Percentiles rank a stretch among this genome's conserved stretches.
Conservation (phyloP, 495 filamentous ascomycete species). For the Letharia lupina region DNA sequence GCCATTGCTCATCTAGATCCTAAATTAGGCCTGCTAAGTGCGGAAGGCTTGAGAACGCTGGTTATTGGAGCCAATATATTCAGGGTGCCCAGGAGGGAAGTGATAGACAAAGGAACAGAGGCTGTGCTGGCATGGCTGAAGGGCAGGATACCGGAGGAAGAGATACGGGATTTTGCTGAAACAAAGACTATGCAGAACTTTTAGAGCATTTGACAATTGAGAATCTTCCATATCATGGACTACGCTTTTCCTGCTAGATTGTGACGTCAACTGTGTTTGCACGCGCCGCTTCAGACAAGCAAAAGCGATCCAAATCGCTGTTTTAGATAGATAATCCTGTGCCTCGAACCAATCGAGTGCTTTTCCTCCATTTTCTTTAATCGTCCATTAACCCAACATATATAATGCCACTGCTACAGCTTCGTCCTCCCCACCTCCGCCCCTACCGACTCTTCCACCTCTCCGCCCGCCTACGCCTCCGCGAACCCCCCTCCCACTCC, state of each 20-base stretch:
- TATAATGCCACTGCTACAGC: slow-evolving; percentile 3
- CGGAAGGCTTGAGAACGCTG: slow-evolving; percentile 45
- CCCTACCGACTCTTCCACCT: slow-evolving; percentile 21
- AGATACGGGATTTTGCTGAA: slow-evolving; percentile 24
- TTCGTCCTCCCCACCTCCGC: slow-evolving; percentile 6
- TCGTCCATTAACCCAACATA: not conserved
- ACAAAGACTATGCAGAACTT: not conserved
- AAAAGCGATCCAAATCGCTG: not conserved
- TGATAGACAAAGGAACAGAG: slow-evolving; percentile 82
- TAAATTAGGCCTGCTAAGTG: slow-evolving; percentile 63
- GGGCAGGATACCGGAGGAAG: slow-evolving; percentile 63
- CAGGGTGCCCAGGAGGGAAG: slow-evolving; percentile 75
- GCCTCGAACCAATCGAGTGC: not conserved
- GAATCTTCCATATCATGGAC: not conserved
- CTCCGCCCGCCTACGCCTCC: slow-evolving; percentile 17
- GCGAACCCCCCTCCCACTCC: slow-evolving; percentile 7
- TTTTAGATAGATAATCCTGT: not conserved
- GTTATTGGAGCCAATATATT: slow-evolving; percentile 76
- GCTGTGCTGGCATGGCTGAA: slow-evolving; percentile 76
- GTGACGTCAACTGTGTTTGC: not conserved
- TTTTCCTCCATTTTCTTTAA: not conserved
- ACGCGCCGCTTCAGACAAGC: not conserved
- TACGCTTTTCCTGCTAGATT: not conserved
- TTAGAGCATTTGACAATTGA: not conserved
- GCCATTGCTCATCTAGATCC: slow-evolving; percentile 70